A percentile compares a stretch with the other conserved stretches of the same genome.
Evolutionary conservation across 1,284 basidiomycete species (phyloP).

Genomic region (Naganishia liquefaciens): DNA sequence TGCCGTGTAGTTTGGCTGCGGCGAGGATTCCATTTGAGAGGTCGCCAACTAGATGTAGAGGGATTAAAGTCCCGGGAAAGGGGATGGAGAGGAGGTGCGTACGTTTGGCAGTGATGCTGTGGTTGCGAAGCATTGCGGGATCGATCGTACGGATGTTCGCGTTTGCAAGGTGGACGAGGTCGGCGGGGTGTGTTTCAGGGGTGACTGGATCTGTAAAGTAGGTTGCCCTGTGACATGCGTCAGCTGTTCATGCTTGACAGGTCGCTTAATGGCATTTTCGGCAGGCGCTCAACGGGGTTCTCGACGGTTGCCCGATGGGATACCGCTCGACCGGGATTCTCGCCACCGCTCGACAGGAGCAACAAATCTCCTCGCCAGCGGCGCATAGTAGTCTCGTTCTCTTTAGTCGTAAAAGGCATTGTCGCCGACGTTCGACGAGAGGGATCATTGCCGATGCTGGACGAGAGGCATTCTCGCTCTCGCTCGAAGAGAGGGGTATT

Average conservation of each 20-base stretch:
- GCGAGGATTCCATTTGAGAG: constrained; percentile 3
- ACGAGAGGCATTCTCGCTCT: too few species aligned
- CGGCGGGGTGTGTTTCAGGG: not conserved
- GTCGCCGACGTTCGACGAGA: too few species aligned
- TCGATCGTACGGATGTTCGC: not conserved
- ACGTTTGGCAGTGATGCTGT: constrained; percentile 1
- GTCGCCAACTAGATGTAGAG: not conserved
- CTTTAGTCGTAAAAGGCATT: too few species aligned
- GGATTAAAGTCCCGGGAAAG: not conserved
- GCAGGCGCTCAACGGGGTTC: too few species aligned
- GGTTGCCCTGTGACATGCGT: not conserved
- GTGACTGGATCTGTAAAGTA: not conserved
- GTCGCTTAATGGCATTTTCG: not conserved
- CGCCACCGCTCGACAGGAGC: not conserved
- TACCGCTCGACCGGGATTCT: too few species aligned
- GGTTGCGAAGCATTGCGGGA: not conserved
- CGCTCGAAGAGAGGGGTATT: too few species aligned
- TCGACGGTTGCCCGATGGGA: too few species aligned
- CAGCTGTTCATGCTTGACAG: not conserved
- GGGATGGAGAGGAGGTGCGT: not conserved
- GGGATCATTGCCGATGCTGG: too few species aligned
- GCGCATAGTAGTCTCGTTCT: not conserved
- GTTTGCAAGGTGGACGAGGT: not conserved
- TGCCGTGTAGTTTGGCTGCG: not conserved
- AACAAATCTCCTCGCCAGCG: not conserved